These are phyloP conservation scores for Mycena albidolilacea DNA, from an alignment of 768 basidiomycete species.

Conservation along the genomic window DNA sequence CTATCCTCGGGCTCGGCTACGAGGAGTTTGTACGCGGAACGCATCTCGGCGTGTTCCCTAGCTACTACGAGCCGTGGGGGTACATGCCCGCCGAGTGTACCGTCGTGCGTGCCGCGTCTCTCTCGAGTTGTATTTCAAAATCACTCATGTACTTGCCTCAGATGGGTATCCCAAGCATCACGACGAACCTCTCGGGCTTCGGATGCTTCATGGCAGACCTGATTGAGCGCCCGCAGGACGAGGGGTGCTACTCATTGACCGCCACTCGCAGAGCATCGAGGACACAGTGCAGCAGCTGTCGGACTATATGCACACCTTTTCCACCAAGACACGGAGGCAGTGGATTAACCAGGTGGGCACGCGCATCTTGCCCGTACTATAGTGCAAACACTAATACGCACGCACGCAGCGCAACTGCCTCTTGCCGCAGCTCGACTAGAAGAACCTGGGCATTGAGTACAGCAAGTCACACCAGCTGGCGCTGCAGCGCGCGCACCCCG, in stretches of 20 bases:
- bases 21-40: slow-evolving; percentile 99
- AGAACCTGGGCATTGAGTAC: slow-evolving; percentile 97
- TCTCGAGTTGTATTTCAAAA: slow-evolving; percentile 24
- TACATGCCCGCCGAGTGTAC: slow-evolving; percentile 99
- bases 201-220: slow-evolving; percentile 99
- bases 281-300: slow-evolving; percentile 91
- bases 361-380: no score
- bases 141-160: slow-evolving; percentile 45
- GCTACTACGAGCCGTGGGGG: slow-evolving; percentile 97
- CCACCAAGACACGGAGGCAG: slow-evolving; percentile 90
- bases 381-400: not conserved
- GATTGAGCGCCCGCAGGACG: slow-evolving; percentile 94
- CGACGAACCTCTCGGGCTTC: slow-evolving; percentile 98
- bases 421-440: slow-evolving; percentile 96
- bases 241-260: slow-evolving; percentile 97
- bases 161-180: slow-evolving; percentile 99
- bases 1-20: slow-evolving; percentile 96
- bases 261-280: slow-evolving; percentile 90
- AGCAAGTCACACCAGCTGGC: slow-evolving; percentile 95
- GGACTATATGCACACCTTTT: slow-evolving; percentile 81
- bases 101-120: slow-evolving; percentile 75
- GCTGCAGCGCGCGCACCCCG: slow-evolving; percentile 94
- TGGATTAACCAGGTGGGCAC: slow-evolving; percentile 81
- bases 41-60: slow-evolving; percentile 98
- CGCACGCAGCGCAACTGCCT: slow-evolving; percentile 85